Evolutionary conservation across 2,329 filamentous ascomycete genomes (phyloP).

Genomic region (Penicillium sp.): DNA sequence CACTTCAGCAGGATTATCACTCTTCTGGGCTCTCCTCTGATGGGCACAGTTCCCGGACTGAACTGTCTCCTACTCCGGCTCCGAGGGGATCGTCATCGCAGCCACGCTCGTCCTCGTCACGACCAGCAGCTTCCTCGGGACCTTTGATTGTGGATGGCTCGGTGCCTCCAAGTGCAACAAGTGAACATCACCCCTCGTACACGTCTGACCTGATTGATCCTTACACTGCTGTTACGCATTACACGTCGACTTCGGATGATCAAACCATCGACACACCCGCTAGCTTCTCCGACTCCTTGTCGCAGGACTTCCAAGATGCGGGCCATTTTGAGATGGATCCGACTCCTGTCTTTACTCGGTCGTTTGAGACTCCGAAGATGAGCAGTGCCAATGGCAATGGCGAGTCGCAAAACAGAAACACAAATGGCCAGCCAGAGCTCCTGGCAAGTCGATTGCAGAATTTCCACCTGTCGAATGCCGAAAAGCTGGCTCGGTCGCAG

Average conservation of each 20-base stretch:
- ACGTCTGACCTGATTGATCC: slow-evolving; percentile 35
- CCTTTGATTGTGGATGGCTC: slow-evolving; percentile 48
- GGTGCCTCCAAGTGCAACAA: slow-evolving; percentile 27
- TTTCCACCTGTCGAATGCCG: slow-evolving; percentile 35
- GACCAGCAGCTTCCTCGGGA: slow-evolving; percentile 30
- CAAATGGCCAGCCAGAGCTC: slow-evolving; percentile 29
- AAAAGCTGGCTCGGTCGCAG: slow-evolving; percentile 26
- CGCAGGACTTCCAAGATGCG: slow-evolving; percentile 37
- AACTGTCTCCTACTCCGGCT: slow-evolving; percentile 21
- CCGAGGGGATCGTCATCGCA: slow-evolving; percentile 19
- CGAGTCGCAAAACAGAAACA: slow-evolving; percentile 17
- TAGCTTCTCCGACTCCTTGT: slow-evolving; percentile 37
- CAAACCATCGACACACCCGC: slow-evolving; percentile 34
- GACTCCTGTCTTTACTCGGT: slow-evolving; percentile 23
- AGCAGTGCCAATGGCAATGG: slow-evolving; percentile 1
- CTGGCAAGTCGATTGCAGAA: slow-evolving; percentile 38
- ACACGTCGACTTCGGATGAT: slow-evolving; percentile 41
- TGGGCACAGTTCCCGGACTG: slow-evolving; percentile 18
- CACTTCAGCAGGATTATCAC: slow-evolving; percentile 33
- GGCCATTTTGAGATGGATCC: slow-evolving; percentile 35
- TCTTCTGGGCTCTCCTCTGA: slow-evolving; percentile 26
- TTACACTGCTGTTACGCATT: slow-evolving; percentile 35
- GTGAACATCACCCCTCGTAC: slow-evolving; percentile 33
- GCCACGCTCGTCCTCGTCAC: slow-evolving; percentile 21
- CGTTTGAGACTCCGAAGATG: slow-evolving; percentile 23